Evolutionary conservation across 2,329 filamentous ascomycete genomes (phyloP).

Genomic region (Cyanodermella asteris): DNA sequence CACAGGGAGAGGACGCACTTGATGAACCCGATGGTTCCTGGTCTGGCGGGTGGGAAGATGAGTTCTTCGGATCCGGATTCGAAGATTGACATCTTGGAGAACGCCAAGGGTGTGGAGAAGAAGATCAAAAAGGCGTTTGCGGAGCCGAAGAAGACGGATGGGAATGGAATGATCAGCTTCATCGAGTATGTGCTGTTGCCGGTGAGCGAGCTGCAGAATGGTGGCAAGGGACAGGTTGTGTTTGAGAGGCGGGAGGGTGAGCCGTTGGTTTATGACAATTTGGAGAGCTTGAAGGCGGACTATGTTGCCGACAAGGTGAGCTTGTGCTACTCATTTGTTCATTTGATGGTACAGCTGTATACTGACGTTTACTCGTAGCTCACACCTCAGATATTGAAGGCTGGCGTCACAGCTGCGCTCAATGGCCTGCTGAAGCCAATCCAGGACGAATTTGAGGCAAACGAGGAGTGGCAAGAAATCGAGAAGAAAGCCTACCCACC

Average conservation of each 20-base stretch:
- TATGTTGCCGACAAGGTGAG: slow-evolving; percentile 56
- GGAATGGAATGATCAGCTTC: slow-evolving; percentile 71
- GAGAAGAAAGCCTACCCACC: slow-evolving; percentile 64
- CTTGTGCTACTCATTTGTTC: slow-evolving; percentile 9
- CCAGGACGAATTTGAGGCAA: slow-evolving; percentile 46
- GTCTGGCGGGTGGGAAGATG: slow-evolving; percentile 67
- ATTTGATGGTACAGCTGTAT: slow-evolving; percentile 2
- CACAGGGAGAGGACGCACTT: slow-evolving; percentile 57
- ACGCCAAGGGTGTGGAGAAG: slow-evolving; percentile 49
- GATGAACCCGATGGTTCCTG: slow-evolving; percentile 78
- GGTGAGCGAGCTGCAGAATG: slow-evolving; percentile 37
- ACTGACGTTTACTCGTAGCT: slow-evolving; percentile 34
- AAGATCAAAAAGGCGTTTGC: slow-evolving; percentile 75
- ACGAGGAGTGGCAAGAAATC: slow-evolving; percentile 59
- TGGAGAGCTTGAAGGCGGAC: slow-evolving; percentile 55
- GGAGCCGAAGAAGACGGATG: slow-evolving; percentile 52
- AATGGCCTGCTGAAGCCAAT: slow-evolving; percentile 58
- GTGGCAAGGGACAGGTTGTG: slow-evolving; percentile 37
- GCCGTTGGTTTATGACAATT: slow-evolving; percentile 57
- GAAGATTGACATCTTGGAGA: slow-evolving; percentile 86
- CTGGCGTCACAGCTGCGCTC: slow-evolving; percentile 55
- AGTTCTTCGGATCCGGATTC: slow-evolving; percentile 44
- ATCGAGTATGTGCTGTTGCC: slow-evolving; percentile 75
- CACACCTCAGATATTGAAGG: slow-evolving; percentile 71
- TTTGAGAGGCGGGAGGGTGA: slow-evolving; percentile 49